Percentiles rank a stretch among this genome's conserved stretches.
Conservation (phyloP, 2,329 filamentous ascomycete species). For the Trichoderma afroharzianum region DNA sequence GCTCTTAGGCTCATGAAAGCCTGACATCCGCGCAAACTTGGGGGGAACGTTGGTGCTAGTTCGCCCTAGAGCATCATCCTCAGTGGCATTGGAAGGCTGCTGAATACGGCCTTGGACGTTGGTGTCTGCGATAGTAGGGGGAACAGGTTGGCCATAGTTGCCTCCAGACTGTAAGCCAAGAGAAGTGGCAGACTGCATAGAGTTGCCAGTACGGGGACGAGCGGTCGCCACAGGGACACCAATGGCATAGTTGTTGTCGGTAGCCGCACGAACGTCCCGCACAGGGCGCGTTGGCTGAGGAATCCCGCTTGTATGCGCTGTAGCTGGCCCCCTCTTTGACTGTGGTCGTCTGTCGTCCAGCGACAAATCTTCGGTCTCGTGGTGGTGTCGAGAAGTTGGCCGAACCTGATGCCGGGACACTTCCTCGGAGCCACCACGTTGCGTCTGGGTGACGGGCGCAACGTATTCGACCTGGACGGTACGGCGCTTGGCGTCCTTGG, state of each 20-base stretch:
- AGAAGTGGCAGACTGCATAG: conserved; percentile 65
- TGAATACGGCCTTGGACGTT: conserved; percentile 88
- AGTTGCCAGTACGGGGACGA: conserved; percentile 78
- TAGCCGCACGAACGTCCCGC: conserved; percentile 36
- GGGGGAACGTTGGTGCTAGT: conserved; percentile 56
- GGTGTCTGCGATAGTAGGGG: conserved; percentile 80
- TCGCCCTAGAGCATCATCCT: conserved; percentile 64
- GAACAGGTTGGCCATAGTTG: conserved; percentile 78
- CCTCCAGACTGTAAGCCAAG: conserved; percentile 63
- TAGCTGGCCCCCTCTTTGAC: conserved; percentile 44
- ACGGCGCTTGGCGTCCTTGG: conserved; percentile 84
- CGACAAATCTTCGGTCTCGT: conserved; percentile 35
- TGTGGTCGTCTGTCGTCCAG: conserved; percentile 48
- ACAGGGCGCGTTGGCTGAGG: conserved; percentile 24
- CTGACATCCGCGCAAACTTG: conserved; percentile 57
- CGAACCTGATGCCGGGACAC: conserved; percentile 25
- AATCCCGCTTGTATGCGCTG: conserved; percentile 35
- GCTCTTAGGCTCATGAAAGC: conserved; percentile 51
- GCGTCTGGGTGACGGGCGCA: conserved; percentile 80
- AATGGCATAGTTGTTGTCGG: conserved; percentile 44
- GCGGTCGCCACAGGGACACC: conserved; percentile 40
- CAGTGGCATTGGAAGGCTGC: conserved; percentile 60
- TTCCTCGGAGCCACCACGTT: conserved; percentile 53
- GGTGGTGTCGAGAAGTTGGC: conserved; percentile 41
- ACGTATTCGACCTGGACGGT: conserved; percentile 99